These are phyloP conservation scores for Phoma sp. DNA, from an alignment of 2,329 filamentous ascomycete species.

Conservation along the genomic window DNA sequence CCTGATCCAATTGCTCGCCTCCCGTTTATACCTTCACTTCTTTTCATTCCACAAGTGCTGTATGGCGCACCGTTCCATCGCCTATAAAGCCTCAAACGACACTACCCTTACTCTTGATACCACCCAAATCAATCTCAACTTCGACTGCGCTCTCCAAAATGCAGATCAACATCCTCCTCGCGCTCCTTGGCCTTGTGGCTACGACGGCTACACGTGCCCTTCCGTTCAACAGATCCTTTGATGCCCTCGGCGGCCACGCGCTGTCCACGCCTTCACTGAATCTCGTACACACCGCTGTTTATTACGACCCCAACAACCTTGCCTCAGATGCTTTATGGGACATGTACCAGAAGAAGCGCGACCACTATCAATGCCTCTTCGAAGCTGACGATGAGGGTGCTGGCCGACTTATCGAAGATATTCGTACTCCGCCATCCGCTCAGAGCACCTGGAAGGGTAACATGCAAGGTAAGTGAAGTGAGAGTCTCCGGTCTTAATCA, in stretches of 20 bases:
- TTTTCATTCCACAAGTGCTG: not conserved
- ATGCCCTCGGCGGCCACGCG: not conserved
- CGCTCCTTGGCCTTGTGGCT: not conserved
- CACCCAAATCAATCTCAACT: no score
- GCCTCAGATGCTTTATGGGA: conserved; percentile 21
- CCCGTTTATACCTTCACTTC: conserved; percentile 6
- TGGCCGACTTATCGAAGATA: conserved; percentile 7
- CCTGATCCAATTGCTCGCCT: not conserved
- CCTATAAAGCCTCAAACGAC: not conserved
- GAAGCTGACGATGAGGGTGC: conserved; percentile 12
- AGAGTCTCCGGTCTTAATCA: no score
- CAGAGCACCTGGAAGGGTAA: conserved; percentile 6
- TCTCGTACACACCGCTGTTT: not conserved
- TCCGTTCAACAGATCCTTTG: not conserved
- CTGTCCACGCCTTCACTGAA: no score
- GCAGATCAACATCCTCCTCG: not conserved
- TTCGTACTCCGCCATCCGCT: conserved; percentile 9
- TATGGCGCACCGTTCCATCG: not conserved
- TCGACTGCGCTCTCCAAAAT: not conserved
- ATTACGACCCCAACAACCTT: conserved; percentile 3
- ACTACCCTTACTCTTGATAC: no score
- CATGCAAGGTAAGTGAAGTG: conserved; percentile 6
- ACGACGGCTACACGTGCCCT: not conserved
- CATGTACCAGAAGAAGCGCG: conserved; percentile 11
- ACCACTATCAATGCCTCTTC: conserved; percentile 12